Base-by-base conservation (phyloP, 148 eudicot species). In the Amaranthus hypochondriacus region DNA sequence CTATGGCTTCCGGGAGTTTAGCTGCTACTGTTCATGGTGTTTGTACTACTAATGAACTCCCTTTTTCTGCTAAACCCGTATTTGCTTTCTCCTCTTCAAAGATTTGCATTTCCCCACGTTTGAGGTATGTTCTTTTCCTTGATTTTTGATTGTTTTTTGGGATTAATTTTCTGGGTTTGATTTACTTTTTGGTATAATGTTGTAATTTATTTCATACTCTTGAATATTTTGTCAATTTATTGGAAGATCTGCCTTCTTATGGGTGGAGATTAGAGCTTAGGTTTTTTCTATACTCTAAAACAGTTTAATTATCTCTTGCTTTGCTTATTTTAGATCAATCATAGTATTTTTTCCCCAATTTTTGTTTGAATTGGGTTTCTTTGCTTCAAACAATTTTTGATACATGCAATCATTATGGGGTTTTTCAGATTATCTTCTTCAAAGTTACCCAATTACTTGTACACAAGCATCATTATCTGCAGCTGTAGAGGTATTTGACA, bases 401-500 rank as follows among this genome's bases (percentile, higher is more conserved):
- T 39, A 42, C 28, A 56, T 43, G 53, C 62, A 18, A 66, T 63
- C 14, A 78, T 61, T 81, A 48, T 62, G n/a, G 66, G 39, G 39
- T 28, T 28, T 28, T 28, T 70, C 87, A 90, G 98, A 84, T 84
- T 82, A 62, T 77, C 90, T 44, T 77, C 79, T 64, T 65, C 81
- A 42, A 58, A 44, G 66, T 71, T 69, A 52, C n/a, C 80, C 79
- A 66, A 66, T 84, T 61, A 74, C 82, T 63, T 58, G 68, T 77
- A 84, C 82, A 51, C 86, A 76, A 74, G 98, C 96, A 61, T 87
- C 89, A 60, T 68, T 87, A 70, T 77, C 93, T 58, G 74, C 93
- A 48, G 82, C 88, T 62, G 90, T 90, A 71, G 94, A 93, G 98
- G 98, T 93, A 88, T 70, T 59, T 57, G 74, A 66, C 47, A 7